phyloP scores from a whole-genome alignment of 1,284 basidiomycete genomes.

The Ceratobasidium theobromae region DNA sequence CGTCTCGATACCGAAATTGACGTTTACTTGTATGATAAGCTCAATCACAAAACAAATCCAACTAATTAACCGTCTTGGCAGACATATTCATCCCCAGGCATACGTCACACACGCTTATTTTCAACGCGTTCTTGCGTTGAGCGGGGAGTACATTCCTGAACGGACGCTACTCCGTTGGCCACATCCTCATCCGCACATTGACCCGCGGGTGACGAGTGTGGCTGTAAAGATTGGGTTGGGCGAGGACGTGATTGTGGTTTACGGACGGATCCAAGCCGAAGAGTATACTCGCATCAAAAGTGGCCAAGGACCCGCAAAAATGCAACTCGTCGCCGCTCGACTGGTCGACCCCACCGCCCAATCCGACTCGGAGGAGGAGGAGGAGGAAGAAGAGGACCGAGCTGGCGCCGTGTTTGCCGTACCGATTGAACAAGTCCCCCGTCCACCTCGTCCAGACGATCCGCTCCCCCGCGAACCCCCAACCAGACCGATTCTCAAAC shows the following conservation, averaged over 20 bases:
- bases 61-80: conserved; percentile 41
- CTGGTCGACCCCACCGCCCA: conserved; percentile 49
- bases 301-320: conserved; percentile 37
- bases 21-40: conserved; percentile 59
- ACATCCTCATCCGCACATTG: conserved; percentile 31
- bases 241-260: conserved; percentile 68
- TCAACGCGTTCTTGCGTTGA: conserved; percentile 64
- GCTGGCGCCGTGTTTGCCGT: background rate
- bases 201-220: conserved; percentile 45
- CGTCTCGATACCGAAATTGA: conserved; percentile 52
- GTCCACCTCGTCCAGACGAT: conserved; percentile 34
- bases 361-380: background rate
- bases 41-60: background rate
- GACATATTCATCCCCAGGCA: conserved; percentile 70
- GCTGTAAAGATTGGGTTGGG: conserved; percentile 70
- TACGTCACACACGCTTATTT: conserved; percentile 64
- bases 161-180: conserved; percentile 40
- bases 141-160: conserved; percentile 42
- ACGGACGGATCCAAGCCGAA: conserved; percentile 49
- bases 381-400: background rate
- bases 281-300: conserved; percentile 36
- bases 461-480: conserved; percentile 33
- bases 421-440: background rate
- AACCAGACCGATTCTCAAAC: conserved; percentile 38
- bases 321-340: conserved; percentile 60